Conservation (phyloP, 108 stramenopile species). For the Seminavis robusta region DNA sequence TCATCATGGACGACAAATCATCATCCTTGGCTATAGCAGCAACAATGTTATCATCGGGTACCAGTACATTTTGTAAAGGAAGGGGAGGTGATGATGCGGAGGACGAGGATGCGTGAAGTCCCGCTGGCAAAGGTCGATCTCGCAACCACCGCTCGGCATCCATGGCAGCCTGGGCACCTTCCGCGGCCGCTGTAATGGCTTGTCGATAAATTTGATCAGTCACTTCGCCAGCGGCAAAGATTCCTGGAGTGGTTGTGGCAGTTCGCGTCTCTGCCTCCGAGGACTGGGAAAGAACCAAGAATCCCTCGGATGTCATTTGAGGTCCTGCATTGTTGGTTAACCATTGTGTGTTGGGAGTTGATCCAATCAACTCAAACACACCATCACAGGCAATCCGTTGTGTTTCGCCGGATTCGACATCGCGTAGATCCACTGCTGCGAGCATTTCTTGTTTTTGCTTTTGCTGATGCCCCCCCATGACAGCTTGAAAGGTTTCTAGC, state of each 20-base stretch:
- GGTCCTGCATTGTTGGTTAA: slow-evolving; percentile 25
- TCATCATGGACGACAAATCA: no score
- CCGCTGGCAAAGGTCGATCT: slow-evolving; percentile 33
- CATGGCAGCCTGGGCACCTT: slow-evolving; percentile 85
- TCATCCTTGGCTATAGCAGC: no score
- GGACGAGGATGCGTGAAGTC: no score
- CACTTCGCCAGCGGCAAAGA: slow-evolving; percentile 92
- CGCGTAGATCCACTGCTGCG: slow-evolving; percentile 45
- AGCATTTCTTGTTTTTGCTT: slow-evolving; percentile 26
- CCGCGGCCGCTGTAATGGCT: slow-evolving; percentile 85
- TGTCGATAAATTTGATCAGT: slow-evolving; percentile 84
- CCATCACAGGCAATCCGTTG: slow-evolving; percentile 30
- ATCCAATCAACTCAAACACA: slow-evolving; percentile 91
- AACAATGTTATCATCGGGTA: no score
- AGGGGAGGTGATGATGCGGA: no score
- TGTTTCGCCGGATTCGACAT: slow-evolving; percentile 35
- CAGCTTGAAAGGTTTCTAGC: slow-evolving; percentile 45
- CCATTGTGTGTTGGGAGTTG: slow-evolving; percentile 80
- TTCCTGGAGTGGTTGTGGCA: slow-evolving; percentile 70
- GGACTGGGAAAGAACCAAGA: slow-evolving; percentile 10
- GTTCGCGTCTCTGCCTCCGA: slow-evolving; percentile 21
- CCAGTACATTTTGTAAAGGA: no score
- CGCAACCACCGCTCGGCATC: slow-evolving; percentile 91
- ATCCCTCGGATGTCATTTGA: no score
- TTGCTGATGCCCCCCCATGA: slow-evolving; percentile 29